A percentile compares a stretch with the other conserved stretches of the same genome.
Evolutionary conservation across 441 rosid genomes (phyloP).

Genomic region (Pelargonium fulgidum): DNA sequence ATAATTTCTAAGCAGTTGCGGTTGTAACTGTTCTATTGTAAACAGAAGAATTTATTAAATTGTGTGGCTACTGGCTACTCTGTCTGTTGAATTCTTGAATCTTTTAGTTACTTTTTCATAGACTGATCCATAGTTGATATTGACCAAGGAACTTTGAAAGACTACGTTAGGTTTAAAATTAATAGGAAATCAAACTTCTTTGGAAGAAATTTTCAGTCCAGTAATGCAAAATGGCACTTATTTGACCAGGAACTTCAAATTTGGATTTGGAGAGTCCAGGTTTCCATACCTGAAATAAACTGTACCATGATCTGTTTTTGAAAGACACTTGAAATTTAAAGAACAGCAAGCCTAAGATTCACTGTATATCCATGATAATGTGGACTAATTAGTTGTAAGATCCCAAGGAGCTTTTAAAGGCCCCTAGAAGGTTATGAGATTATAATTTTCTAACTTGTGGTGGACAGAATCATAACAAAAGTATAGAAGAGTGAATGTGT

Average conservation of each 20-base stretch:
- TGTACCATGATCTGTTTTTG: not conserved
- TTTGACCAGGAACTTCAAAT: not conserved
- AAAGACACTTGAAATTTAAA: not conserved
- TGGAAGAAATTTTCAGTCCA: not conserved
- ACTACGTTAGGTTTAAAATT: not conserved
- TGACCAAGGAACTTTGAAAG: not conserved
- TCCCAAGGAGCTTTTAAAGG: constrained; percentile 2
- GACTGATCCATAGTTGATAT: not conserved
- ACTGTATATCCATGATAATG: not conserved
- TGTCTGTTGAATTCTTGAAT: not conserved
- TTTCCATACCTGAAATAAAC: not conserved
- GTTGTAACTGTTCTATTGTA: not conserved
- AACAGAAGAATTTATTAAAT: not conserved
- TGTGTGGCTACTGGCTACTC: not conserved
- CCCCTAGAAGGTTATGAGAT: not conserved
- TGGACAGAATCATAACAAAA: not conserved
- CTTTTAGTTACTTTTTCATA: not conserved
- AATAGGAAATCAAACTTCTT: not conserved
- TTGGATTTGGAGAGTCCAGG: not conserved
- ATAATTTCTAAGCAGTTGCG: constrained; percentile 4
- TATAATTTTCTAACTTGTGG: not conserved
- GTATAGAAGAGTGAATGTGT: not conserved
- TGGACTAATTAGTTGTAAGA: not conserved
- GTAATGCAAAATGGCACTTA: not conserved
- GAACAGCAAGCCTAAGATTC: not conserved